Percentiles rank a stretch among this genome's conserved stretches.
phyloP scores from a whole-genome alignment of 352 stramenopile species.

The Pythium phragmiticola region DNA sequence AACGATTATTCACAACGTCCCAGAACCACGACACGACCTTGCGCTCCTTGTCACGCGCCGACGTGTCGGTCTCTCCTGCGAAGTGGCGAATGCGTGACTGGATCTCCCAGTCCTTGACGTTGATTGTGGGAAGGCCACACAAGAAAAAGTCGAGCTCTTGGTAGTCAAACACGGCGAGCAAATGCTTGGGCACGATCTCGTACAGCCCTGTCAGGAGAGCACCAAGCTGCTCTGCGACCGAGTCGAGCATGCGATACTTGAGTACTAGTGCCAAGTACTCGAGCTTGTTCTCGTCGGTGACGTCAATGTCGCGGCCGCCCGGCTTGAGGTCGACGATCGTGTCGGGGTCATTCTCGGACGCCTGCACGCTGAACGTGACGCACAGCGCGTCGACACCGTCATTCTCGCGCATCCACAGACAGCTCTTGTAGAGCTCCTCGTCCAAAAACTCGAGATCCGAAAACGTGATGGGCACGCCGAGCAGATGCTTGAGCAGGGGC shows the following conservation, averaged over 20 bases:
- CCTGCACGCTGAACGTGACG: conserved; percentile 72
- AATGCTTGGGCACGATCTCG: conserved; percentile 63
- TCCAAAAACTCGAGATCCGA: conserved; percentile 76
- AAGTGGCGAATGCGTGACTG: conserved; percentile 71
- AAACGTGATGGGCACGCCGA: conserved; percentile 76
- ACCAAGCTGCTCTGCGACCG: conserved; percentile 59
- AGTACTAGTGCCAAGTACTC: conserved; percentile 86
- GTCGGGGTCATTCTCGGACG: conserved; percentile 34
- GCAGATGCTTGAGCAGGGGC: conserved; percentile 67
- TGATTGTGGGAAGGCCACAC: conserved; percentile 70
- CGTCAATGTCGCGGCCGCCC: conserved; percentile 87
- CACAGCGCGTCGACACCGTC: conserved; percentile 51
- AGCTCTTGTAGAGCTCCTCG: conserved; percentile 65
- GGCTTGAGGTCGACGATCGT: conserved; percentile 90
- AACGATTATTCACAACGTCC: conserved; percentile 43
- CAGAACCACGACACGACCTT: conserved; percentile 74
- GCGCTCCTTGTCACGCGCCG: conserved; percentile 35
- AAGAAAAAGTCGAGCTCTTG: conserved; percentile 79
- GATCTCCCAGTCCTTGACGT: conserved; percentile 58
- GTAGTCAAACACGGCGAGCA: conserved; percentile 77
- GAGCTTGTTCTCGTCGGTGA: conserved; percentile 96
- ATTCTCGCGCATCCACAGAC: conserved; percentile 64
- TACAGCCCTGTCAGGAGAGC: conserved; percentile 72
- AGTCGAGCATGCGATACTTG: conserved; percentile 76
- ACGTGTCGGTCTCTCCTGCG: conserved; percentile 34